Conservation (phyloP, 768 basidiomycete genomes). For the Mycena filopes region DNA sequence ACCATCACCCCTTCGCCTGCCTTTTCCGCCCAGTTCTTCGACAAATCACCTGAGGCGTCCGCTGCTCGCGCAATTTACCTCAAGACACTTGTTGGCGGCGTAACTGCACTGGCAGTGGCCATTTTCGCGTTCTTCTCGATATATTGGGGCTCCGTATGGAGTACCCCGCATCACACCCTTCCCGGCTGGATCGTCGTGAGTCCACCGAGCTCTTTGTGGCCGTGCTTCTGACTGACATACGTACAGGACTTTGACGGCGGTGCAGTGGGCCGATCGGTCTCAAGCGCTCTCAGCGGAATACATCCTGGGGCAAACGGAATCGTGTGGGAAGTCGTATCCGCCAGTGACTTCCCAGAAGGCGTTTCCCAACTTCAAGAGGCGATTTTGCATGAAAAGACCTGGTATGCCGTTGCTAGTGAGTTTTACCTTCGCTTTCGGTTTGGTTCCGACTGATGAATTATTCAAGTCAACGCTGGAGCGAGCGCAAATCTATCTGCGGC, state of each 20-base stretch:
- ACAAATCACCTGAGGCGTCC: slow-evolving; percentile 29
- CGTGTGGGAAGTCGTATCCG: neutral
- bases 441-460: neutral
- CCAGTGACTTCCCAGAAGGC: neutral
- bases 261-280: neutral
- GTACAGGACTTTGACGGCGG: slow-evolving; percentile 6
- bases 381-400: neutral
- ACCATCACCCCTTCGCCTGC: slow-evolving; percentile 1
- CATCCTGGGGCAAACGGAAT: neutral
- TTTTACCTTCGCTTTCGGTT: neutral
- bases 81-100: slow-evolving; percentile 49
- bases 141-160: slow-evolving; percentile 67
- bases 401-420: slow-evolving; percentile 1
- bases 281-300: neutral
- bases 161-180: slow-evolving; percentile 51
- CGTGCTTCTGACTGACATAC: neutral
- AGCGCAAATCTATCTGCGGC: slow-evolving; percentile 4
- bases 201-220: neutral
- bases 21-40: slow-evolving; percentile 36
- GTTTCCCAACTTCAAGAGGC: neutral
- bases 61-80: slow-evolving; percentile 53
- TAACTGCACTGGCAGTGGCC: slow-evolving; percentile 45
- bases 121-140: slow-evolving; percentile 61
- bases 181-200: slow-evolving; percentile 63
- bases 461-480: slow-evolving; percentile 1